phyloP scores from a whole-genome alignment of 2,329 filamentous ascomycete genomes.

The Mycosphaerella sp. region DNA sequence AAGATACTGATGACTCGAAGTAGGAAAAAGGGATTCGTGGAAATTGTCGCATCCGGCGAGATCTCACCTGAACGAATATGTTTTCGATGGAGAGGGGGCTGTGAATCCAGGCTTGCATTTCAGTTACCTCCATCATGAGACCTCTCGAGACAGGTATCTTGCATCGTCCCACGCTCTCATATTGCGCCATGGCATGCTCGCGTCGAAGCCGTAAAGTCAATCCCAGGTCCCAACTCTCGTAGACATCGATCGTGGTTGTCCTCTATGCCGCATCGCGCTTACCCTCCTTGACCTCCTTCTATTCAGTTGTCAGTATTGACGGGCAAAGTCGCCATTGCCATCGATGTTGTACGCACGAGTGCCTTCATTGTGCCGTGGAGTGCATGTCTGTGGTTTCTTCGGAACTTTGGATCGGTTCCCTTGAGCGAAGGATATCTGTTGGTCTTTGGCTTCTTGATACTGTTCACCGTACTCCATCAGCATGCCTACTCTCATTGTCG shows the following conservation, averaged over 20 bases:
- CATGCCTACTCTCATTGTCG: neutral
- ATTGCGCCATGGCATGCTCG: constrained; percentile 16
- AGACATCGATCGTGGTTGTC: constrained; percentile 9
- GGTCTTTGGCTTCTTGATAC: constrained; percentile 99
- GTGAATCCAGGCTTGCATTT: constrained; percentile 22
- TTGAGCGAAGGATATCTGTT: constrained; percentile 98
- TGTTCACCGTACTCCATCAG: constrained; percentile 37
- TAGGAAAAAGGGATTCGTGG: neutral
- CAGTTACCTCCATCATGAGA: constrained; percentile 18
- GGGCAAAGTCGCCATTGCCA: neutral
- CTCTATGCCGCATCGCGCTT: constrained; percentile 80
- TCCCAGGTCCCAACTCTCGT: constrained; percentile 13
- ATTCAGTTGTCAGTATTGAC: constrained; percentile 32
- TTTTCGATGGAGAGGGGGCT: constrained; percentile 4
- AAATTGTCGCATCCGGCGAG: neutral
- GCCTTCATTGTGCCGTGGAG: constrained; percentile 98
- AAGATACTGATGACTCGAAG: neutral
- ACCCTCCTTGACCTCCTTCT: constrained; percentile 98
- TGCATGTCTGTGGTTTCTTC: constrained; percentile 99
- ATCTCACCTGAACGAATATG: constrained; percentile 1
- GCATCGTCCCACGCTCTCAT: constrained; percentile 9
- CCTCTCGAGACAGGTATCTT: constrained; percentile 7
- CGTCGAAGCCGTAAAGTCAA: constrained; percentile 15
- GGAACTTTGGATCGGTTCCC: constrained; percentile 99
- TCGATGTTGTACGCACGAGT: constrained; percentile 60